Conservation (phyloP, 2,329 filamentous ascomycete genomes). For the Dryadomyces sulphureus region DNA sequence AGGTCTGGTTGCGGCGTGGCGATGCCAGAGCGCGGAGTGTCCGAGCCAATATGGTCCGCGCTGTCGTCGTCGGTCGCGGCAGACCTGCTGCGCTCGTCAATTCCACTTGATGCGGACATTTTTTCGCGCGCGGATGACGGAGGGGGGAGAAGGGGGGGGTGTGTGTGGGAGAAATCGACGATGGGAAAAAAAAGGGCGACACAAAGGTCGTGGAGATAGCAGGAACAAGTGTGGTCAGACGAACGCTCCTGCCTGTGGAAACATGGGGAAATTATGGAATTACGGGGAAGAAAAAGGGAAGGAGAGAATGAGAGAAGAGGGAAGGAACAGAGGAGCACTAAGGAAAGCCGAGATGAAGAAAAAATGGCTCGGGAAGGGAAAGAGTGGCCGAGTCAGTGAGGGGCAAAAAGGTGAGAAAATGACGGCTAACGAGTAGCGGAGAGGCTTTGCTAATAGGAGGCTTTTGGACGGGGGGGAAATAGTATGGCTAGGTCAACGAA, state of each 20-base stretch:
- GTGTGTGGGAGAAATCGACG: neutral
- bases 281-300: neutral
- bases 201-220: neutral
- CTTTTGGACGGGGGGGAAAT: neutral
- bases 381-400: slow-evolving; percentile 8
- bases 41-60: slow-evolving; percentile 65
- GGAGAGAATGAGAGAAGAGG: neutral
- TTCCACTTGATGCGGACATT: slow-evolving; percentile 24
- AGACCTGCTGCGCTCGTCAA: slow-evolving; percentile 41
- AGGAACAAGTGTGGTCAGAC: neutral
- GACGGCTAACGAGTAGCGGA: slow-evolving; percentile 6
- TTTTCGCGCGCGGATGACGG: neutral
- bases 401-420: slow-evolving; percentile 10
- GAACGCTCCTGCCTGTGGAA: neutral
- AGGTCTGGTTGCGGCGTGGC: slow-evolving; percentile 88
- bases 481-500: slow-evolving; percentile 2
- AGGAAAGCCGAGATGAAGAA: neutral
- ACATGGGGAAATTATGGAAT: neutral
- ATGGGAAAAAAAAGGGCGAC: neutral
- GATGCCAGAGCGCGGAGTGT: slow-evolving; percentile 78
- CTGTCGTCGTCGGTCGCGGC: slow-evolving; percentile 51
- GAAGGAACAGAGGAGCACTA: neutral
- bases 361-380: slow-evolving; percentile 10
- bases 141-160: neutral
- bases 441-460: neutral